A percentile compares a stretch with the other conserved stretches of the same genome.
Evolutionary conservation across 2,329 filamentous ascomycete species (phyloP).

Genomic region (Diaporthe ilicicola): DNA sequence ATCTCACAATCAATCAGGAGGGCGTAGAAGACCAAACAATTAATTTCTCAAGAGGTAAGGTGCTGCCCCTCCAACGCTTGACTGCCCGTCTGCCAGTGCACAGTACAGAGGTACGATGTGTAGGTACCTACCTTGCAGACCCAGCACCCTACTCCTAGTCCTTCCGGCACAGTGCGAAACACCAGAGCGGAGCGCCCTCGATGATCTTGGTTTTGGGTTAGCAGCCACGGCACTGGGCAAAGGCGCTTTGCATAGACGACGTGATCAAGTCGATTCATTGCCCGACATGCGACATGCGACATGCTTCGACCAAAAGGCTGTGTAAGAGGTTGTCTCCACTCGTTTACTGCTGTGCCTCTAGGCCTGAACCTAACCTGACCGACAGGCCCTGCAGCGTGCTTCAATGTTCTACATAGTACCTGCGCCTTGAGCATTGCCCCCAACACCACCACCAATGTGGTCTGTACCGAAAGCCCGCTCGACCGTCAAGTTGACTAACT

Average conservation of each 20-base stretch:
- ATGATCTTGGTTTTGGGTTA: constrained; percentile 24
- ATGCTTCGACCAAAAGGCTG: constrained; percentile 22
- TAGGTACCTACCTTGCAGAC: neutral
- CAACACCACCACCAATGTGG: neutral
- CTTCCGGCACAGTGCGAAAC: constrained; percentile 6
- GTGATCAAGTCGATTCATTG: constrained; percentile 23
- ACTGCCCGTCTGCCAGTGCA: neutral
- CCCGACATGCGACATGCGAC: constrained; percentile 18
- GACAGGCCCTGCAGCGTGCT: neutral
- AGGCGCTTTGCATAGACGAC: constrained; percentile 14
- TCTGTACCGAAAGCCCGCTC: constrained; percentile 3
- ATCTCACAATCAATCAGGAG: constrained; percentile 3
- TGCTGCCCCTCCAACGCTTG: neutral
- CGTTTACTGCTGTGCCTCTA: neutral
- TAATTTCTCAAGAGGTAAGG: constrained; percentile 3
- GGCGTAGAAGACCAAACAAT: neutral
- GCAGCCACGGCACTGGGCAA: constrained; percentile 18
- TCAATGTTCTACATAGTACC: neutral
- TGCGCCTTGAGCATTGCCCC: constrained; percentile 4
- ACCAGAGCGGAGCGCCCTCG: neutral
- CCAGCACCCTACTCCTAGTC: neutral
- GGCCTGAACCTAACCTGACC: constrained; percentile 10
- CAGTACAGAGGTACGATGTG: neutral
- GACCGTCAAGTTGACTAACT: constrained; percentile 21
- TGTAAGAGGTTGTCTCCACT: constrained; percentile 20